Base-by-base conservation (phyloP, 2,329 filamentous ascomycete genomes). In the Pyrenophora graminea region DNA sequence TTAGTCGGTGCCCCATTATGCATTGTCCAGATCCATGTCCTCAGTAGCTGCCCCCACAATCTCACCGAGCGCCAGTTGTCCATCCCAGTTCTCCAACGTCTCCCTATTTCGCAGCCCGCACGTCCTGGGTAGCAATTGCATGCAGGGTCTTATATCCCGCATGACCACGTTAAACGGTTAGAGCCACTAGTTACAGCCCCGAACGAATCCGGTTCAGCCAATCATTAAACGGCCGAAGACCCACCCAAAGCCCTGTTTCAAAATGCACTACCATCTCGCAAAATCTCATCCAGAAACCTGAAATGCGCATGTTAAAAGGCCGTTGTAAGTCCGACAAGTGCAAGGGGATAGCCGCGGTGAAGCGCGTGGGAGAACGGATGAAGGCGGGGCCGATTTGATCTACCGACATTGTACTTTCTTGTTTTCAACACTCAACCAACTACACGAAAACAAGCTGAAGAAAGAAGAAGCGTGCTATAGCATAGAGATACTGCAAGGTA, bases 241-340 rank as follows among this genome's bases (percentile, higher is more conserved):
- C 50, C 25, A 30, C 23, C 17, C n/a, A 39, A 34, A 39, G 45
- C 40, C 45, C 47, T 32, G 34, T 40, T 41, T 19, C 9, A 40
- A 48, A 43, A 53, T 49, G 31, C 45, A 49, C 50, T 49, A 53
- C 12, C 19, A 45, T 53, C 45, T 40, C 43, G 45, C 50, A 52
- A 34, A 13, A 39, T 37, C 27, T 48, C 30, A 9, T 42, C 31
- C 40, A 23, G 25, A 43, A 34, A 44, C 44, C 39, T 40, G 45
- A 48, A 23, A 44, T 44, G 18, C 9, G 30, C 3, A 21, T 21
- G 39, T 12, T 23, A 40, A 34, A 40, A 44, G 19, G 18, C 21
- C 49, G 49, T 13, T 36, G 34, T 43, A 39, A 9, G 25, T 32
- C 45, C 39, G 45, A 13, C 32, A 4, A 38, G 33, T 27, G 21